A percentile compares a stretch with the other conserved stretches of the same genome.
Conservation (phyloP, 2,329 filamentous ascomycete species). For the Penicillium olsonii region DNA sequence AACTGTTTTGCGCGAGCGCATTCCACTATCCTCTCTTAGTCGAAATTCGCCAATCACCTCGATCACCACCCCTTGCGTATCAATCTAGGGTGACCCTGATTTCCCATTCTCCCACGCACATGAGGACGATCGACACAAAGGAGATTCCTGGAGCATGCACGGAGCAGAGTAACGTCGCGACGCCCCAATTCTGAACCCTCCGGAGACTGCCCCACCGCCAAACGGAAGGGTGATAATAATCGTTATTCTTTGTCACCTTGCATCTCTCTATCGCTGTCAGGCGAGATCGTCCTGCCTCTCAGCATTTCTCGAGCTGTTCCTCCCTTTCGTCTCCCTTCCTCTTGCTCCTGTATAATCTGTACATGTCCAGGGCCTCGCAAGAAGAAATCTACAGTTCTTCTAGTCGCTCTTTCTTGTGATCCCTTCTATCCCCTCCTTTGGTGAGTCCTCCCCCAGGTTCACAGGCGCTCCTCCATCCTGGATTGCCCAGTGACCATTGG, state of each 20-base stretch:
- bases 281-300: conserved; percentile 19
- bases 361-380: conserved; percentile 28
- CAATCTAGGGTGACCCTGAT: conserved; percentile 32
- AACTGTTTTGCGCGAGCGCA: conserved; percentile 39
- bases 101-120: conserved; percentile 34
- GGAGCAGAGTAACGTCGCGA: conserved; percentile 42
- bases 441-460: conserved; percentile 16
- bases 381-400: conserved; percentile 22
- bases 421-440: conserved; percentile 25
- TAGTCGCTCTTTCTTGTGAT: conserved; percentile 19
- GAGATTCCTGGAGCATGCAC: conserved; percentile 46
- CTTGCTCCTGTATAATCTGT: conserved; percentile 32
- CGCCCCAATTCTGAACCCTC: conserved; percentile 28
- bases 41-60: conserved; percentile 4
- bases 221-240: conserved; percentile 36
- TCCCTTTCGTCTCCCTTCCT: conserved; percentile 28
- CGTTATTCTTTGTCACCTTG: conserved; percentile 38
- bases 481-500: too few species aligned
- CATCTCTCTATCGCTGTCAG: conserved; percentile 23
- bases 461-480: background rate
- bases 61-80: conserved; percentile 23
- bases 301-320: conserved; percentile 29
- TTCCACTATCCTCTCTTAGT: conserved; percentile 28
- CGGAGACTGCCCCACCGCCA: conserved; percentile 24
- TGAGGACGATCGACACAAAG: conserved; percentile 40